A percentile compares a stretch with the other conserved stretches of the same genome.
Conservation (phyloP, 768 basidiomycete species). For the Amyloporia xantha region DNA sequence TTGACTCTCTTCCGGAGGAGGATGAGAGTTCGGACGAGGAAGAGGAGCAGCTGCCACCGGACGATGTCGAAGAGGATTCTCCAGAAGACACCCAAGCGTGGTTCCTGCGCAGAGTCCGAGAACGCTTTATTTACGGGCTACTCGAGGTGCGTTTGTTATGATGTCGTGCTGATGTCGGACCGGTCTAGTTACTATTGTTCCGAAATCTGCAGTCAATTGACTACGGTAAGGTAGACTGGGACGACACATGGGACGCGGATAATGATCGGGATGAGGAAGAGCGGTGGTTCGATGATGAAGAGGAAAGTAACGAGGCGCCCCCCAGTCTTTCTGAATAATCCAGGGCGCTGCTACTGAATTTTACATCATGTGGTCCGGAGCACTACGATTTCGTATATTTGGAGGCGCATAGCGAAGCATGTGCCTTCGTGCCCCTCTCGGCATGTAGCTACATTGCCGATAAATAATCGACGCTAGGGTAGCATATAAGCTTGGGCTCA, state of each 20-base stretch:
- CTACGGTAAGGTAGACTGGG: conserved; percentile 72
- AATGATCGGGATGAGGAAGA: conserved; percentile 59
- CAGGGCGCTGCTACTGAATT: not conserved
- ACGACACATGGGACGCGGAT: conserved; percentile 56
- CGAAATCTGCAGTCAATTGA: conserved; percentile 45
- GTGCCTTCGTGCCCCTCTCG: too few species aligned
- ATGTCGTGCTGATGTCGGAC: not conserved
- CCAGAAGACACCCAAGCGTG: conserved; percentile 39
- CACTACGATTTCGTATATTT: too few species aligned
- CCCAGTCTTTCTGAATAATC: conserved; percentile 3
- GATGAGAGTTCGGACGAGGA: conserved; percentile 47
- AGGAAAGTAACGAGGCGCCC: conserved; percentile 22
- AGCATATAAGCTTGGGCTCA: not conserved
- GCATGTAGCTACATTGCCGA: not conserved
- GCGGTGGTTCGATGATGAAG: conserved; percentile 69
- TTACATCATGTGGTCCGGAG: not conserved
- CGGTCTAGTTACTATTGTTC: conserved; percentile 2
- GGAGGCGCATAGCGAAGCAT: too few species aligned
- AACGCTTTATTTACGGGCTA: conserved; percentile 70
- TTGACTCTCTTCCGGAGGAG: conserved; percentile 59
- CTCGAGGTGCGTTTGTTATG: conserved; percentile 49
- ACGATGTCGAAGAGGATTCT: conserved; percentile 35
- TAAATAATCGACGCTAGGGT: not conserved
- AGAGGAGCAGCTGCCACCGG: conserved; percentile 55
- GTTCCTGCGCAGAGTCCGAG: conserved; percentile 59